phyloP scores from a whole-genome alignment of 306 rosid species.

The Lablab purpureus region DNA sequence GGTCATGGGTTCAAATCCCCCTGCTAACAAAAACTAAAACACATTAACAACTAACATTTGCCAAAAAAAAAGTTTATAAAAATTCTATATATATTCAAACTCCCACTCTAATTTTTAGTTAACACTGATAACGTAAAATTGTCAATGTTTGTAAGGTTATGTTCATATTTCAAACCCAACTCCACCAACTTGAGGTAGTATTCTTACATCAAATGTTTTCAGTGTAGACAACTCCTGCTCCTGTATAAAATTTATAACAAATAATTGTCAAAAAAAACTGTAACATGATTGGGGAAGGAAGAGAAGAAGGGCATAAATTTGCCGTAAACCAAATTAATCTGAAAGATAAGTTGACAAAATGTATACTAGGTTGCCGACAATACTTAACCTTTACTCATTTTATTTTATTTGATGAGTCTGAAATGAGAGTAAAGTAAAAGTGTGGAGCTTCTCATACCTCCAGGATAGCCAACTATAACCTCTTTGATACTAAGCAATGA shows the following conservation, averaged over 20 bases:
- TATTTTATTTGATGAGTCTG: too few species aligned
- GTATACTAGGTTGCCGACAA: too few species aligned
- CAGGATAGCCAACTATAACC: not conserved
- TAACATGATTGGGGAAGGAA: not conserved
- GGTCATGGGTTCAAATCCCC: too few species aligned
- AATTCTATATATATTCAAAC: slow-evolving; percentile 11
- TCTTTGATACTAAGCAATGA: not conserved
- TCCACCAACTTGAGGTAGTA: not conserved
- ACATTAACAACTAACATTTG: too few species aligned
- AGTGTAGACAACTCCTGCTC: not conserved
- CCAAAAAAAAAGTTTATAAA: slow-evolving; percentile 5
- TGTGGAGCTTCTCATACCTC: not conserved
- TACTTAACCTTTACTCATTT: not conserved
- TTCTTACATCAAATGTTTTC: slow-evolving; percentile 14
- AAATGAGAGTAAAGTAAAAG: not conserved
- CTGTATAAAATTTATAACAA: not conserved
- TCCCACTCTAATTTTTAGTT: slow-evolving; percentile 2
- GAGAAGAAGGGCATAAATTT: not conserved
- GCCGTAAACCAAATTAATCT: not conserved
- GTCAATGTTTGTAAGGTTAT: slow-evolving; percentile 24
- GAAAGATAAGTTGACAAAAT: slow-evolving; percentile 14
- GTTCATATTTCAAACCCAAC: slow-evolving; percentile 21
- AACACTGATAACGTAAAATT: slow-evolving; percentile 4
- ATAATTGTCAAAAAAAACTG: not conserved
- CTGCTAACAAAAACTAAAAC: too few species aligned